These are phyloP conservation scores for Candida insectorum DNA, from an alignment of 805 yeast species.

Conservation along the genomic window DNA sequence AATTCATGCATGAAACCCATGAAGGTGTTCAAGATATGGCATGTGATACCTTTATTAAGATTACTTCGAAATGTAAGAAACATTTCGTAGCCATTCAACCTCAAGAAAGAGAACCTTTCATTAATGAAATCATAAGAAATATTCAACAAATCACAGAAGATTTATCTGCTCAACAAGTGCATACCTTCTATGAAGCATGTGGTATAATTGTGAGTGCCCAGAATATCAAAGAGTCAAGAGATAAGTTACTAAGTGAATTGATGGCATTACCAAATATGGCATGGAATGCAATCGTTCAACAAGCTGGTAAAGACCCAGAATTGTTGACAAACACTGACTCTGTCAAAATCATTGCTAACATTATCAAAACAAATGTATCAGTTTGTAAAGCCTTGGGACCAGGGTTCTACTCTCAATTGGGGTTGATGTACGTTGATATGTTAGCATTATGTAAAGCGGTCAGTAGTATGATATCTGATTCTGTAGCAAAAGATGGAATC, in stretches of 20 bases:
- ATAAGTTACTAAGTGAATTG: conserved; percentile 66
- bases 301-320: conserved; percentile 80
- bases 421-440: conserved; percentile 84
- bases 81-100: conserved; percentile 89
- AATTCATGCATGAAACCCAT: conserved; percentile 99
- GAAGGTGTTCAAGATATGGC: conserved; percentile 99
- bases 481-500: conserved; percentile 75
- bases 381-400: conserved; percentile 95
- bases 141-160: conserved; percentile 87
- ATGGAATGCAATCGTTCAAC: conserved; percentile 85
- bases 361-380: conserved; percentile 92
- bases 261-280: conserved; percentile 94
- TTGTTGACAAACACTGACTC: conserved; percentile 75
- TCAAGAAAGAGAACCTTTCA: conserved; percentile 85
- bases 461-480: conserved; percentile 75
- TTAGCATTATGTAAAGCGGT: conserved; percentile 86
- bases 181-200: conserved; percentile 96
- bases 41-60: conserved; percentile 96
- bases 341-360: conserved; percentile 88
- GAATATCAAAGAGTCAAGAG: conserved; percentile 63
- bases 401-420: conserved; percentile 84
- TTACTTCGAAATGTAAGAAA: conserved; percentile 90
- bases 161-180: conserved; percentile 95
- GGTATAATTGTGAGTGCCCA: conserved; percentile 92
- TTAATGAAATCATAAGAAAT: conserved; percentile 80